Conservation (phyloP, 805 yeast genomes). For the Kurtzmaniella fragi region DNA sequence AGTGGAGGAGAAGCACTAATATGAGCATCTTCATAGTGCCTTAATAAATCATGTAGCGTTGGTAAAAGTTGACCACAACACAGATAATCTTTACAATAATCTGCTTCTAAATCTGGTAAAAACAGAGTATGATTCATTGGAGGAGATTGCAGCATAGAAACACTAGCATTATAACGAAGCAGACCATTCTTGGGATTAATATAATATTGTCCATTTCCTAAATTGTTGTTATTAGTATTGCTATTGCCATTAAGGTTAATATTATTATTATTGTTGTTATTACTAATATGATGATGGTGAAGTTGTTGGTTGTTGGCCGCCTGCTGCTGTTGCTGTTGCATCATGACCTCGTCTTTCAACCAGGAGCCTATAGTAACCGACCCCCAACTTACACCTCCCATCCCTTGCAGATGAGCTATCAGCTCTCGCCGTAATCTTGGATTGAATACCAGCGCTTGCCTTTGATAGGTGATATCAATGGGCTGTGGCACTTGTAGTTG, state of each 20-base stretch:
- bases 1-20: conserved; percentile 54
- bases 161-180: conserved; percentile 17
- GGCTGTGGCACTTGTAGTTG: conserved; percentile 30
- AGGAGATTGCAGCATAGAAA: conserved; percentile 47
- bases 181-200: conserved; percentile 5
- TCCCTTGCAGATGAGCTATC: conserved; percentile 93
- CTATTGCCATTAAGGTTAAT: conserved; percentile 11
- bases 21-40: conserved; percentile 96
- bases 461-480: conserved; percentile 39
- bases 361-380: conserved; percentile 92
- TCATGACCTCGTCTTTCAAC: conserved; percentile 89
- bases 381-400: conserved; percentile 98
- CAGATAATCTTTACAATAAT: conserved; percentile 92
- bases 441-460: conserved; percentile 37
- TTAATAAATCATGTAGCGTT: conserved; percentile 84
- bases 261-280: conserved; percentile 6
- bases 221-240: conserved; percentile 5
- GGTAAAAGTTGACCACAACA: conserved; percentile 94
- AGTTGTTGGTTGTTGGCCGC: conserved; percentile 7
- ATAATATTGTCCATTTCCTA: neutral
- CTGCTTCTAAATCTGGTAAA: conserved; percentile 89
- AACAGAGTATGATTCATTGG: conserved; percentile 69
- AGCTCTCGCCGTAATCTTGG: conserved; percentile 72
- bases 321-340: conserved; percentile 23
- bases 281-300: conserved; percentile 3